phyloP scores from a whole-genome alignment of 2,329 filamentous ascomycete species.

The Zymoseptoria crescenta region DNA sequence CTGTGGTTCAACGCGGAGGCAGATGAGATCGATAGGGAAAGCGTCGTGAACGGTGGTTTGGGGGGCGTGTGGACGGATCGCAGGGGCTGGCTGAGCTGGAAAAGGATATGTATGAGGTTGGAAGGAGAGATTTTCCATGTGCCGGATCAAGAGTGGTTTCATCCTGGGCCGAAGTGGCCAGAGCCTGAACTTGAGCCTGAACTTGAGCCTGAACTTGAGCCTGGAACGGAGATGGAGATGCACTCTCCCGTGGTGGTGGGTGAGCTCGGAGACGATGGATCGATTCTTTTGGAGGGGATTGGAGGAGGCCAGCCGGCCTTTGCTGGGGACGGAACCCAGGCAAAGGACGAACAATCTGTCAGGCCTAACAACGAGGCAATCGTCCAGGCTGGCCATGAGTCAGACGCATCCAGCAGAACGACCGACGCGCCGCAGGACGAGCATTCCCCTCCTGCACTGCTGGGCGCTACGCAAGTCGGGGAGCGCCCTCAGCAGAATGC shows the following conservation, averaged over 20 bases:
- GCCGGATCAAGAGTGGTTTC: slow-evolving; percentile 11
- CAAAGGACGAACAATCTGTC: neutral
- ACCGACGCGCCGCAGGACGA: neutral
- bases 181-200: neutral
- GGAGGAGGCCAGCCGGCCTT: neutral
- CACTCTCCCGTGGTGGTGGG: neutral
- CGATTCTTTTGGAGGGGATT: neutral
- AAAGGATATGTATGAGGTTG: slow-evolving; percentile 8
- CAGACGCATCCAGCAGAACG: neutral
- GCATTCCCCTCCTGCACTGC: neutral
- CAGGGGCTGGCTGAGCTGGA: slow-evolving; percentile 25
- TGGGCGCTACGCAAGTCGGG: too few relatives aligned
- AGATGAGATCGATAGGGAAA: slow-evolving; percentile 14
- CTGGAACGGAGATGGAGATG: neutral
- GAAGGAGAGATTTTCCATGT: slow-evolving; percentile 9
- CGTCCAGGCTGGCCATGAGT: neutral
- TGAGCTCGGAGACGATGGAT: neutral
- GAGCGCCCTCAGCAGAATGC: too few relatives aligned
- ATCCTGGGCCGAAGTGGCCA: slow-evolving; percentile 5
- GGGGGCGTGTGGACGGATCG: slow-evolving; percentile 25
- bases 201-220: neutral
- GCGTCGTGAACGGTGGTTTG: slow-evolving; percentile 11
- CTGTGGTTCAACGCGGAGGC: slow-evolving; percentile 21
- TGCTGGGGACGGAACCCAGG: neutral
- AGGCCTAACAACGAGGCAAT: neutral